phyloP scores from a whole-genome alignment of 2,329 filamentous ascomycete species.

The Rutstroemia sydowiana region DNA sequence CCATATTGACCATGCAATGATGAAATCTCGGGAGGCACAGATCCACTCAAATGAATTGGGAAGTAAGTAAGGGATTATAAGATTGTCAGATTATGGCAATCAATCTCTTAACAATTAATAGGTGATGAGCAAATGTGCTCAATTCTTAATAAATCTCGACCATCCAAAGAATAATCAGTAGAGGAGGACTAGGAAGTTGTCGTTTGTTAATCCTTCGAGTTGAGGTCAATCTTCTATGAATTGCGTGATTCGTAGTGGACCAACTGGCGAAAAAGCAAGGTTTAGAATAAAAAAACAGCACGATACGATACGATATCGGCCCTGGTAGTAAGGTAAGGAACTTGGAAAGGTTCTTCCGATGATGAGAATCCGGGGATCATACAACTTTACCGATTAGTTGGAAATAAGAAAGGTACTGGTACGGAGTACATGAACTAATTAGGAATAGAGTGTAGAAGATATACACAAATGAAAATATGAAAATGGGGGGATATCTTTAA shows the following conservation, averaged over 20 bases:
- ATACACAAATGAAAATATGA: no score
- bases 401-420: no score
- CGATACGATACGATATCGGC: neutral
- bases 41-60: neutral
- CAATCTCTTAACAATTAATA: neutral
- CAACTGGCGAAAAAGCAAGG: neutral
- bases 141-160: neutral
- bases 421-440: no score
- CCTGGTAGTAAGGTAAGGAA: neutral
- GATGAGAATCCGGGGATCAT: no score
- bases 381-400: no score
- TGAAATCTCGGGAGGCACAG: neutral
- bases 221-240: neutral
- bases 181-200: neutral
- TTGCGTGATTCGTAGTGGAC: neutral
- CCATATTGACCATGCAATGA: conserved; percentile 16
- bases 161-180: neutral
- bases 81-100: neutral
- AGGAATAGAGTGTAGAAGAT: no score
- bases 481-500: no score
- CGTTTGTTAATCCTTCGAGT: neutral
- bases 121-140: neutral
- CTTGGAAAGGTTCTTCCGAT: no score
- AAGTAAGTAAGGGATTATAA: neutral
- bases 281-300: neutral